These are phyloP conservation scores for Suillus subalutaceus DNA, from an alignment of 768 basidiomycete species.

Conservation along the genomic window DNA sequence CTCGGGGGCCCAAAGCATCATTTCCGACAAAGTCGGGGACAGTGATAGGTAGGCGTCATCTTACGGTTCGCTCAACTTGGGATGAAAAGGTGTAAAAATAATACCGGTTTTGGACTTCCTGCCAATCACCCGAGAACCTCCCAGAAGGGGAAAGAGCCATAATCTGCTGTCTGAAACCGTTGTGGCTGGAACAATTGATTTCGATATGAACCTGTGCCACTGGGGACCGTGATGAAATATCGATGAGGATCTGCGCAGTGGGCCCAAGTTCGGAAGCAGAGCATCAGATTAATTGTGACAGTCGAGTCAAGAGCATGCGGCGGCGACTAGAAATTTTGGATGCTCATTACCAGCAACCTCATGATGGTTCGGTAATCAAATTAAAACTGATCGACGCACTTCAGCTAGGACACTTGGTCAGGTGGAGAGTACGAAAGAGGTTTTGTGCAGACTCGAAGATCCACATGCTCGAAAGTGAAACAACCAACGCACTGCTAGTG, in stretches of 20 bases:
- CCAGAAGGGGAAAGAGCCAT: background rate
- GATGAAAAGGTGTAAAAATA: background rate
- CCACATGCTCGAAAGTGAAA: background rate
- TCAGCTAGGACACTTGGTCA: background rate
- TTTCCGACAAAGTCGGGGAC: conserved; percentile 2
- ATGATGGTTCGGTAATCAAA: background rate
- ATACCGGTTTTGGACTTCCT: background rate
- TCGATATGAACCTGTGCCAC: background rate
- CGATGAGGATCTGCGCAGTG: background rate
- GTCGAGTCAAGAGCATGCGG: background rate
- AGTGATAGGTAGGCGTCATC: background rate
- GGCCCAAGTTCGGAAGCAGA: background rate
- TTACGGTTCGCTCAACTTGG: background rate
- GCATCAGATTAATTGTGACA: background rate
- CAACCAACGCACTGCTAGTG: background rate
- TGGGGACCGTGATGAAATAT: background rate
- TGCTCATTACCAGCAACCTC: background rate
- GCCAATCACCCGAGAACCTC: conserved; percentile 2
- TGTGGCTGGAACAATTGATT: background rate
- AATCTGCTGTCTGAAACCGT: background rate
- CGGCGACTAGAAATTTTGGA: background rate
- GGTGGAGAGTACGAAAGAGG: background rate
- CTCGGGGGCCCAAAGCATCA: background rate
- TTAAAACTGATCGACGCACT: background rate
- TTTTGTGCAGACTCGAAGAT: background rate